These are phyloP conservation scores for Dryadomyces sulphureus DNA, from an alignment of 2,329 filamentous ascomycete genomes.

Conservation along the genomic window DNA sequence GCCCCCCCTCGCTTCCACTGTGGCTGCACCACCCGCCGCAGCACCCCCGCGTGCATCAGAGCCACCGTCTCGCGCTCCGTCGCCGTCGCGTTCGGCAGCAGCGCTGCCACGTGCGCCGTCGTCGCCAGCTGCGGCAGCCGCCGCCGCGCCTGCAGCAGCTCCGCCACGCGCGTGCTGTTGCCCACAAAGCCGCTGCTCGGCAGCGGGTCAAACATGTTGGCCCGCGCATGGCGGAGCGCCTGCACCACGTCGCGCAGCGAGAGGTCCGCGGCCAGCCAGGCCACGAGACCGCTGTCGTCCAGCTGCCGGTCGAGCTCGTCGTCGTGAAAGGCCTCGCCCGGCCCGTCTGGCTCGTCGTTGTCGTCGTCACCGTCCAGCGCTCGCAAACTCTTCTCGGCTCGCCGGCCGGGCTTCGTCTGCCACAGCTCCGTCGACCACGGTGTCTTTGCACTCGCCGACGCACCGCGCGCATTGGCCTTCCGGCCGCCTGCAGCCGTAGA, in stretches of 20 bases:
- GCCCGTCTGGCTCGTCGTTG: constrained; percentile 24
- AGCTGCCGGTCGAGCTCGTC: constrained; percentile 20
- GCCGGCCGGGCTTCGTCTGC: constrained; percentile 7
- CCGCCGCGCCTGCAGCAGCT: constrained; percentile 46
- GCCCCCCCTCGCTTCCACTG: constrained; percentile 35
- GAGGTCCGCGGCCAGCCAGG: constrained; percentile 38
- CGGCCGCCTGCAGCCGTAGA: background rate
- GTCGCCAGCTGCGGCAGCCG: constrained; percentile 50
- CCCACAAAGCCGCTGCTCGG: constrained; percentile 27
- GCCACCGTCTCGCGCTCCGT: constrained; percentile 54
- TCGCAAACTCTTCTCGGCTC: constrained; percentile 1
- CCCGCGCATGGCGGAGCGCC: constrained; percentile 46
- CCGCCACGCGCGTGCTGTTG: constrained; percentile 32
- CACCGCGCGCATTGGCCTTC: background rate
- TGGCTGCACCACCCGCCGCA: constrained; percentile 46
- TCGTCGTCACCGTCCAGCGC: constrained; percentile 15
- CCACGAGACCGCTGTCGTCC: constrained; percentile 43
- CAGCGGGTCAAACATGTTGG: constrained; percentile 48
- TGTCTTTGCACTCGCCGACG: constrained; percentile 8
- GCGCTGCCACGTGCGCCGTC: constrained; percentile 48
- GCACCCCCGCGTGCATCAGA: constrained; percentile 37
- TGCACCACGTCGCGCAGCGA: constrained; percentile 47
- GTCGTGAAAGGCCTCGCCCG: background rate
- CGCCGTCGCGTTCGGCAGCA: constrained; percentile 45
- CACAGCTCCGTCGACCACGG: constrained; percentile 10